Percentiles rank a stretch among this genome's conserved stretches.
Conservation (phyloP, 2,329 filamentous ascomycete genomes). For the Pseudogymnoascus sp. region DNA sequence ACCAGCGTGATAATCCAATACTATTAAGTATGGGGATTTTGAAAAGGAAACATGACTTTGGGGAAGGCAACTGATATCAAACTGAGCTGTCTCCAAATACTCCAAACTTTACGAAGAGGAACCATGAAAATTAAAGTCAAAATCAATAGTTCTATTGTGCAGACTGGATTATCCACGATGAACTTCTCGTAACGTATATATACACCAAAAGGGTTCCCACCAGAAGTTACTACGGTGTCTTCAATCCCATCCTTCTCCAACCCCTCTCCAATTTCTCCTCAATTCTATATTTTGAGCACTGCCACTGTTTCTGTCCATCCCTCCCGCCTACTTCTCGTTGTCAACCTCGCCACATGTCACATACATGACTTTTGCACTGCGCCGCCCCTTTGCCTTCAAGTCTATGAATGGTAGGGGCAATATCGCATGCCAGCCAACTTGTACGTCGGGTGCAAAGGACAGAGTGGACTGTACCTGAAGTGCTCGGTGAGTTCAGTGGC, state of each 20-base stretch:
- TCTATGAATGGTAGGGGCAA: conserved; percentile 36
- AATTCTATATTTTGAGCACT: not conserved
- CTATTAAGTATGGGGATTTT: not conserved
- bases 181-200: not conserved
- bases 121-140: not conserved
- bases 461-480: conserved; percentile 35
- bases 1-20: not conserved
- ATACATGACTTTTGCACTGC: not conserved
- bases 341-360: not conserved
- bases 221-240: not conserved
- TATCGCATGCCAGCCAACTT: conserved; percentile 30
- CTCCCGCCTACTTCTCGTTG: not conserved
- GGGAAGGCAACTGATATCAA: not conserved
- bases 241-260: not conserved
- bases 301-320: not conserved
- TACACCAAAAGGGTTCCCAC: not conserved
- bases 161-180: not conserved
- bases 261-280: no score
- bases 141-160: not conserved
- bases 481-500: conserved; percentile 37
- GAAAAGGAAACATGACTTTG: not conserved
- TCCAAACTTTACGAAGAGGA: not conserved
- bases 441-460: conserved; percentile 35
- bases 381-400: conserved; percentile 15
- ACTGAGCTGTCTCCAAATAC: not conserved